Percentiles rank a stretch among this genome's conserved stretches.
These are phyloP conservation scores for Babesia gibsoni DNA, from an alignment of 169 alveolate species.

Conservation along the genomic window DNA sequence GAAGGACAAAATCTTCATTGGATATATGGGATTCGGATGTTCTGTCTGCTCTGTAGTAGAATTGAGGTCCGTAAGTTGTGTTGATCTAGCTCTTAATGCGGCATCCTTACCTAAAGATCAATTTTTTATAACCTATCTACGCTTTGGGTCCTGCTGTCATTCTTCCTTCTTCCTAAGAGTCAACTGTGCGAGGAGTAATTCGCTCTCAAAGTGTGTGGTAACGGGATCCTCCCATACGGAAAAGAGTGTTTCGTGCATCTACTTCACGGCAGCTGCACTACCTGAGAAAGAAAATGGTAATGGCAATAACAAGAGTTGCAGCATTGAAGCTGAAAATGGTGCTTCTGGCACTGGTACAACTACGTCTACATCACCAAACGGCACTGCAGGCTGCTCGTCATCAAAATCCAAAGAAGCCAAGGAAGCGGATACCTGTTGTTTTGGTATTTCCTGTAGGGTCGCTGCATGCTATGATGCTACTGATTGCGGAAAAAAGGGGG, in stretches of 20 bases:
- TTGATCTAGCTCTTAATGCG: neutral
- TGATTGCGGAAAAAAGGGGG: neutral
- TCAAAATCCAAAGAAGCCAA: neutral
- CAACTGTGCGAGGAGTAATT: neutral
- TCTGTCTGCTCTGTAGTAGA: conserved; percentile 16
- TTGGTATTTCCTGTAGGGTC: neutral
- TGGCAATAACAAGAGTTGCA: neutral
- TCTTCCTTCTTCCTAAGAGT: neutral
- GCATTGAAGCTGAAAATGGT: neutral
- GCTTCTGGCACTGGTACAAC: neutral
- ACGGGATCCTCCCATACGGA: neutral
- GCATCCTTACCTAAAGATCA: neutral
- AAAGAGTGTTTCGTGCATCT: neutral
- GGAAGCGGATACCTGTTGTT: neutral
- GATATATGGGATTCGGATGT: conserved; percentile 8
- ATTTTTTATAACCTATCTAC: neutral
- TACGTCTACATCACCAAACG: neutral
- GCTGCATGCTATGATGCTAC: neutral
- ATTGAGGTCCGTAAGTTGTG: neutral
- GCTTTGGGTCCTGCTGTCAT: conserved; percentile 21
- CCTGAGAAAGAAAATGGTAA: neutral
- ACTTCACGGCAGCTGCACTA: conserved; percentile 21
- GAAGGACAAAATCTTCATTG: neutral
- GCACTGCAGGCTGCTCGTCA: neutral
- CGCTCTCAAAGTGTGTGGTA: neutral